These are phyloP conservation scores for Amanita jacksonii DNA, from an alignment of 768 basidiomycete species.

Conservation along the genomic window DNA sequence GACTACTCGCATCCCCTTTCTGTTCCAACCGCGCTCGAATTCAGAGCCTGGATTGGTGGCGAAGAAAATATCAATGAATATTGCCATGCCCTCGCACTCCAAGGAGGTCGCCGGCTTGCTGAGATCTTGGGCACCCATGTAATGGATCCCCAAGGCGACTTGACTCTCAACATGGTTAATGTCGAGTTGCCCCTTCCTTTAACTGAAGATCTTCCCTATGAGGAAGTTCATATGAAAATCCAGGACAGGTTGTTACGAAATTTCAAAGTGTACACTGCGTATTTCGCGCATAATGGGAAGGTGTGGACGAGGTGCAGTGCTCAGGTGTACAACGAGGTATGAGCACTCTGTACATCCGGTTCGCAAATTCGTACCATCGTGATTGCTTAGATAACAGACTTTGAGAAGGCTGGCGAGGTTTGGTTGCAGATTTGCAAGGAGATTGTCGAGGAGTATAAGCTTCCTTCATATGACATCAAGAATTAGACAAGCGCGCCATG, in stretches of 20 bases:
- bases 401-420: constrained; percentile 29
- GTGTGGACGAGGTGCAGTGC: constrained; percentile 34
- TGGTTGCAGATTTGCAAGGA: constrained; percentile 28
- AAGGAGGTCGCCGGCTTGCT: constrained; percentile 54
- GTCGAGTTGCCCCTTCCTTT: constrained; percentile 25
- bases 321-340: constrained; percentile 31
- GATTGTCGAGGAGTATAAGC: constrained; percentile 12
- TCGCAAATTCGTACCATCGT: not conserved
- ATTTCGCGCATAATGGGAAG: constrained; percentile 25
- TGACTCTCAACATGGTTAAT: constrained; percentile 59
- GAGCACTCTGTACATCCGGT: not conserved
- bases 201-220: constrained; percentile 10
- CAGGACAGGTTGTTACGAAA: constrained; percentile 20
- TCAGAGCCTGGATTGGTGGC: constrained; percentile 67
- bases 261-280: constrained; percentile 22
- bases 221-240: constrained; percentile 17
- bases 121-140: constrained; percentile 50
- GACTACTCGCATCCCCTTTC: constrained; percentile 47
- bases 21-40: constrained; percentile 54
- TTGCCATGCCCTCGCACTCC: constrained; percentile 56
- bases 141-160: constrained; percentile 45
- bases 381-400: constrained; percentile 35
- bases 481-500: no score
- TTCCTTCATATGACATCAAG: not conserved
- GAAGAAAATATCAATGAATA: constrained; percentile 65